A percentile compares a stretch with the other conserved stretches of the same genome.
phyloP scores from a whole-genome alignment of 148 eudicot species.

The Camellia lanceoleosa region DNA sequence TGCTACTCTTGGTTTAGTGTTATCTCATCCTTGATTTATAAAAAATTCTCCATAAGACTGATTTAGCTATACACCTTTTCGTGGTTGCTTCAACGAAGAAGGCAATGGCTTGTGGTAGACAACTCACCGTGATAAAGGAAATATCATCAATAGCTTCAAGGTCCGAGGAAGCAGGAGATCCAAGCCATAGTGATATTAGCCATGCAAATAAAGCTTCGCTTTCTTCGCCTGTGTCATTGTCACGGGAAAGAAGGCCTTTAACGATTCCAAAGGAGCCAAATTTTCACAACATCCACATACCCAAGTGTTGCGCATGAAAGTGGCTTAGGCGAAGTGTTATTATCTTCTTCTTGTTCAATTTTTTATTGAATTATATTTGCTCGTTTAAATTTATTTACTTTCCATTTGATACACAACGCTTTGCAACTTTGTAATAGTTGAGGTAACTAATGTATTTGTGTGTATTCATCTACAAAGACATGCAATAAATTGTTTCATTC shows the following conservation, averaged over 20 bases:
- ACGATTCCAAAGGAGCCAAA: constrained; percentile 47
- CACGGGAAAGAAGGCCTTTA: constrained; percentile 30
- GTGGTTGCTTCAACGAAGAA: constrained; percentile 29
- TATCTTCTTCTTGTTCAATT: constrained; percentile 37
- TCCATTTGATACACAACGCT: too few species aligned
- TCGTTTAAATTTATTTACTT: neutral
- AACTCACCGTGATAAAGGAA: constrained; percentile 28
- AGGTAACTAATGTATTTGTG: neutral
- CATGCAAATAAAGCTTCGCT: constrained; percentile 17
- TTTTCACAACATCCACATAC: constrained; percentile 35
- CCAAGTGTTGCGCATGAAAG: constrained; percentile 36
- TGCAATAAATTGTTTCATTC: neutral
- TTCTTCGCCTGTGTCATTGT: constrained; percentile 17
- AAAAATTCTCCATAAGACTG: neutral
- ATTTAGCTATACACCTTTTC: neutral
- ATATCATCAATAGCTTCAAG: constrained; percentile 21
- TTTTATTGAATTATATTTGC: constrained; percentile 37
- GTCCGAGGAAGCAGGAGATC: constrained; percentile 22
- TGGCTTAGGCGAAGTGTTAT: constrained; percentile 13
- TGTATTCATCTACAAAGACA: neutral
- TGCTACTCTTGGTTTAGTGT: neutral
- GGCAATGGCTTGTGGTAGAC: constrained; percentile 22
- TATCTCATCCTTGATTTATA: neutral
- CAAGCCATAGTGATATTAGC: neutral
- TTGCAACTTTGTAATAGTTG: too few species aligned